Evolutionary conservation across 192 early-diverging fungal genomes (phyloP).

Genomic region (Chytriomyces sp.): DNA sequence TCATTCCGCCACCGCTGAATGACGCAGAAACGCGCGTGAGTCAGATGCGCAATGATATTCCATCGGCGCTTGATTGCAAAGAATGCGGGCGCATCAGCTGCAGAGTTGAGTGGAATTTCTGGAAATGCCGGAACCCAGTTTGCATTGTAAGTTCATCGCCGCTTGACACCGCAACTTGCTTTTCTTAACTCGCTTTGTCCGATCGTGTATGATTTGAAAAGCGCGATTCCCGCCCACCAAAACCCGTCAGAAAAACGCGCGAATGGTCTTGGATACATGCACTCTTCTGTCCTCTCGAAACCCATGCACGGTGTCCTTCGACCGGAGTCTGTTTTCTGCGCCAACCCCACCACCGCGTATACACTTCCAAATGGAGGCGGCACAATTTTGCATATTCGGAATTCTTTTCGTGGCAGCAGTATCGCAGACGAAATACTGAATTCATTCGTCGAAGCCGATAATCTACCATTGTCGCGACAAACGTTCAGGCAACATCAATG

Average conservation of each 20-base stretch:
- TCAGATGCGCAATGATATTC: not conserved
- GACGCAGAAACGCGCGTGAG: not conserved
- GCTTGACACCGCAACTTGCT: too few species aligned
- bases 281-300: too few species aligned
- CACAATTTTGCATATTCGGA: conserved; percentile 6
- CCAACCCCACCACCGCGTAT: not conserved
- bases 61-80: conserved; percentile 19
- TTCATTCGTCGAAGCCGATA: not conserved
- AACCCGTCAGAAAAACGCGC: not conserved
- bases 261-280: not conserved
- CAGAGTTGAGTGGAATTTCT: conserved; percentile 14
- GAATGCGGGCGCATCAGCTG: conserved; percentile 28
- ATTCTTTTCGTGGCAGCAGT: not conserved
- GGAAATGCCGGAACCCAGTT: not conserved
- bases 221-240: not conserved
- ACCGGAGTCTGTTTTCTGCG: too few species aligned
- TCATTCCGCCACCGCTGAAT: not conserved
- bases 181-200: not conserved
- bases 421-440: conserved; percentile 20
- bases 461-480: conserved; percentile 7
- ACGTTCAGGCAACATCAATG: conserved; percentile 22
- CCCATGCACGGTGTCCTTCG: too few species aligned
- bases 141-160: not conserved
- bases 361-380: conserved; percentile 14
- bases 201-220: not conserved